These are phyloP conservation scores for Cladosporium sp. DNA, from an alignment of 2,329 filamentous ascomycete genomes.

Conservation along the genomic window DNA sequence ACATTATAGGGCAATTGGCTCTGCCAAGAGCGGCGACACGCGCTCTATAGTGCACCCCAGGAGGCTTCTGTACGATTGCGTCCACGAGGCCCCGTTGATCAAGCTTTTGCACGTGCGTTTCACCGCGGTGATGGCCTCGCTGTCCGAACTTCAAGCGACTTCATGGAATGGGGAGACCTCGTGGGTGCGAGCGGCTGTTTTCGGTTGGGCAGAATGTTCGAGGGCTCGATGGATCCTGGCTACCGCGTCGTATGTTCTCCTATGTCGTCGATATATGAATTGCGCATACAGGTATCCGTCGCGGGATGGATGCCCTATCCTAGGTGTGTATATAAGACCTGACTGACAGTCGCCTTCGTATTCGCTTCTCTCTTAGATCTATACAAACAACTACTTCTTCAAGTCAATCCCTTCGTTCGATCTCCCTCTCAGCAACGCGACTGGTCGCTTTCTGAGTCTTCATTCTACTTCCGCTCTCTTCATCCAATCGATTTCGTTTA, in stretches of 20 bases:
- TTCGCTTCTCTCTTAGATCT: background rate
- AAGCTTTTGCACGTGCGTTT: slow-evolving; percentile 1
- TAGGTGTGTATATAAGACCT: background rate
- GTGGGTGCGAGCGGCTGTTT: background rate
- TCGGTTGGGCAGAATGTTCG: background rate
- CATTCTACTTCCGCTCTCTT: background rate
- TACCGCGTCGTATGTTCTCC: background rate
- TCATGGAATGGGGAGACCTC: background rate
- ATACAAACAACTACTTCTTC: background rate
- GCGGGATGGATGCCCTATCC: background rate
- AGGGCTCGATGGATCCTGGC: background rate
- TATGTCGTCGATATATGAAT: background rate
- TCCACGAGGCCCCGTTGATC: background rate
- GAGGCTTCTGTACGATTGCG: background rate
- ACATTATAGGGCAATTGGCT: background rate
- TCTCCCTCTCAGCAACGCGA: slow-evolving; percentile 16
- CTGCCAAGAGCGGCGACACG: background rate
- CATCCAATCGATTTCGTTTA: background rate
- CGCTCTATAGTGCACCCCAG: background rate
- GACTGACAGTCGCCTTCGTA: background rate
- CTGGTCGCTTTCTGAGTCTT: slow-evolving; percentile 12
- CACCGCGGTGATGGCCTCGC: background rate
- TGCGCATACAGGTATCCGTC: background rate
- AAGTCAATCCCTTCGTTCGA: background rate
- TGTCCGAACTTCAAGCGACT: background rate